Evolutionary conservation across 2,329 filamentous ascomycete species (phyloP), one percentile per base, ranked within the genome.

Genomic region (Diaporthe ampelina): DNA sequence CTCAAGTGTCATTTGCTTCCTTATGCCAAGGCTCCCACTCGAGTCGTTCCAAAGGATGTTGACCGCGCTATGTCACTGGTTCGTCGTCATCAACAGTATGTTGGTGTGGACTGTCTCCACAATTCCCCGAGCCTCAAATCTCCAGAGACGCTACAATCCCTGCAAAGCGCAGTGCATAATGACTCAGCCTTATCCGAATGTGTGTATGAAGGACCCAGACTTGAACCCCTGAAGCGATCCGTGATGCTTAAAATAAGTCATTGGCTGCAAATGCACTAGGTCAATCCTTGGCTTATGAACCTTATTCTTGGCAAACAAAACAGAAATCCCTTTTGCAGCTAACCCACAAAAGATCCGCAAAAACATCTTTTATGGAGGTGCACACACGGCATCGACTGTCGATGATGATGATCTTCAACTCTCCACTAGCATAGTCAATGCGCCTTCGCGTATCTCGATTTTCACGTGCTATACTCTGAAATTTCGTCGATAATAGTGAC

Each of bases 201-300:
- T 37, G 45, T 37, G 24, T 63, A 4, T 37, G 45, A 35, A 52
- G 61, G 45, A 52, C 45, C 45, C 45, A 67, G 29, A 52, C 26
- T 21, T 67, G 45, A 37, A 24, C 45, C 61, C 61, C 61, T 52
- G 61, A 67, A 67, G 61, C 45, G 61, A 67, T 67, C 61, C 26
- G 35, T n/a, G 29, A 26, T 52, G 21, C 61, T 37, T 67, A 67
- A 67, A 67, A 67, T 67, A 67, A 67, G 21, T 32, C 26, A 65
- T 19, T 37, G 50, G 45, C 61, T 24, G 35, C 13, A 50, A 37
- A 37, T 4, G 58, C 59, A 32, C 40, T 65, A 35, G 61, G 61
- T 67, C 15, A 19, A 67, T 67, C 45, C 61, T 67, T 67, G 61
- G 45, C 61, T 37, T 11, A 67, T 19, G 61, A 67, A 67, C 45